Evolutionary conservation across 306 rosid species (phyloP).

Genomic region (Casuarina equisetifolia): DNA sequence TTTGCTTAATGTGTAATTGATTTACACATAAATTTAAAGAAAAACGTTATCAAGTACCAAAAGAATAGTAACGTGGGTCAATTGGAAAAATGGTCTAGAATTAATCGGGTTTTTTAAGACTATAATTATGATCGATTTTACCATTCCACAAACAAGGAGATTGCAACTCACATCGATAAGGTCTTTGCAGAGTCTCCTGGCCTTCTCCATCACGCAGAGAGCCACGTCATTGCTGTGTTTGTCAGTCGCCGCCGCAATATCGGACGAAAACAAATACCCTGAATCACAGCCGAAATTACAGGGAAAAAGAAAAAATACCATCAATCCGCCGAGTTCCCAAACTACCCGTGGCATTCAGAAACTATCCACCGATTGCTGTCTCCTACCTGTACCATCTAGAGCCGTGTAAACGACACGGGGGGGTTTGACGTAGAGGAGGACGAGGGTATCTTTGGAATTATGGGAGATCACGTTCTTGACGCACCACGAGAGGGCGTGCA

Average conservation of each 20-base stretch:
- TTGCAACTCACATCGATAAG: constrained; percentile 40
- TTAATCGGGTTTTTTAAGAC: neutral
- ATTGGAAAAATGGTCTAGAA: too few species aligned
- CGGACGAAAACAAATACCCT: constrained; percentile 77
- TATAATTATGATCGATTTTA: neutral
- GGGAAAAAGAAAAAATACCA: neutral
- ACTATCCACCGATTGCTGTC: neutral
- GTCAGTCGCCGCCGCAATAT: constrained; percentile 53
- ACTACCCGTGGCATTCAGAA: neutral
- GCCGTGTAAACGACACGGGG: constrained; percentile 47
- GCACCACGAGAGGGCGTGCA: constrained; percentile 80
- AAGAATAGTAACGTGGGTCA: too few species aligned
- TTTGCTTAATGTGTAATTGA: neutral
- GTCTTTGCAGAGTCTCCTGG: constrained; percentile 53
- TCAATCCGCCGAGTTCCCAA: neutral
- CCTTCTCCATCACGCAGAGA: constrained; percentile 53
- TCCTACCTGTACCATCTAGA: constrained; percentile 69
- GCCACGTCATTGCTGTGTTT: constrained; percentile 58
- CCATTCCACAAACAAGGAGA: neutral
- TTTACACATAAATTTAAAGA: neutral
- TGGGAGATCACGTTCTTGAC: constrained; percentile 49
- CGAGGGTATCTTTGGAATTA: constrained; percentile 61
- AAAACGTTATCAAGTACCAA: neutral
- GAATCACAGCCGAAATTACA: constrained; percentile 7
- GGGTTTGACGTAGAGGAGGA: constrained; percentile 69